These are phyloP conservation scores for Fusarium buxicola DNA, from an alignment of 2,329 filamentous ascomycete species.

Conservation along the genomic window DNA sequence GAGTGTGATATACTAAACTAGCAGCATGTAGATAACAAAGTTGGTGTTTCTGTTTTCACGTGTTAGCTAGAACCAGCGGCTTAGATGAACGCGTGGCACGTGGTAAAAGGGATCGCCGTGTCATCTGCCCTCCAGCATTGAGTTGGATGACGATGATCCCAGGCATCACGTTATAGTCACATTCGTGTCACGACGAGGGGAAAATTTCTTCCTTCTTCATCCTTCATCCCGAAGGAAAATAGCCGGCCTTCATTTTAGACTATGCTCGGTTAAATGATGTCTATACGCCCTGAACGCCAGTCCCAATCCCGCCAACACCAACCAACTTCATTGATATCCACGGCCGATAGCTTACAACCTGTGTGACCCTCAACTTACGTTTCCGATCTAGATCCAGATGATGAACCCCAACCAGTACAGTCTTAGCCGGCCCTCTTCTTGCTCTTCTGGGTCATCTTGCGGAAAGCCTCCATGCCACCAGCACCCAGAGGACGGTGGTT, in stretches of 20 bases:
- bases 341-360: constrained; percentile 36
- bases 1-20: neutral
- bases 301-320: constrained; percentile 27
- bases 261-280: constrained; percentile 25
- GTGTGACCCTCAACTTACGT: constrained; percentile 5
- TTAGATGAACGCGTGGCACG: constrained; percentile 13
- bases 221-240: too few relatives aligned
- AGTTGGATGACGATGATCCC: neutral
- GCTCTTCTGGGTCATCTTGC: constrained; percentile 72
- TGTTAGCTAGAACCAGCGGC: neutral
- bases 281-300: constrained; percentile 42
- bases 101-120: constrained; percentile 10
- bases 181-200: neutral
- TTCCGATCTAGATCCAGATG: neutral
- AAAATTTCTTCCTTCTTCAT: too few relatives aligned
- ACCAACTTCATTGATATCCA: constrained; percentile 35
- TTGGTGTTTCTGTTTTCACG: constrained; percentile 1
- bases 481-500: constrained; percentile 72
- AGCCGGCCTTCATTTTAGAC: constrained; percentile 13
- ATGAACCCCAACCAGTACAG: neutral
- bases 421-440: constrained; percentile 59
- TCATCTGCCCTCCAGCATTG: constrained; percentile 16
- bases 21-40: neutral
- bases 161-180: neutral
- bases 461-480: constrained; percentile 73